Base-by-base conservation (phyloP, 139 green algal species). In the Micractinium sp. region DNA sequence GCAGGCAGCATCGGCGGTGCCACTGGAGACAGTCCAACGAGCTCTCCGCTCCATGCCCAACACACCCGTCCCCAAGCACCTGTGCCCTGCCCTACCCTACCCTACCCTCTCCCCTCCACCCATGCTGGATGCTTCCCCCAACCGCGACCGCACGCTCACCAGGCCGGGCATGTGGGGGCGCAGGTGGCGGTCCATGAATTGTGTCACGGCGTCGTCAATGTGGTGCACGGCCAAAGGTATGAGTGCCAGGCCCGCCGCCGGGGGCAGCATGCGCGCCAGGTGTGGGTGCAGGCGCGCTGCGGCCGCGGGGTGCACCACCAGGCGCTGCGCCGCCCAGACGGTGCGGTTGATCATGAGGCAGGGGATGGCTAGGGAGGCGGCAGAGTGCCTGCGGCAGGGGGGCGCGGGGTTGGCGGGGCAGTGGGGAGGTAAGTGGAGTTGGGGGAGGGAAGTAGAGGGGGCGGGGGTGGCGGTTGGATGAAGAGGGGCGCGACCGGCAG, bases 151-250 rank as follows among this genome's bases (percentile, higher is more conserved):
- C 47, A 9, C 47, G 9, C 47, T 5, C 47, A 56, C 47, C 47
- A 56, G 47, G 47, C 47, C 22, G 0, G 83, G 66, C 71, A 89
- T 75, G 39, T 83, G 74, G 0, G 85, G 85, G 33, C 74, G 76
- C 56, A 89, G 19, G 85, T 85, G 75, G 0, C 9, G 5, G 4
- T 89, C 75, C 75, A 89, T 84, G 56, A 33, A 76, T 0, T 25
- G 1, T 3, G 69, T 88, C 74, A 91, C 88, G 0, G 66, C 88
- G 19, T 88, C 82, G 39, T 91, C 88, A 5, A 91, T 84, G 60
- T 63, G 81, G 3, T 83, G 88, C 75, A 91, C 88, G 16, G 33
- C 56, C 82, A 91, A 66, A 2, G 88, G 88, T 31, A 91, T 91
- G 9, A 91, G 36, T 0, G 88, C 81, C 12, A 91, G 88, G 29